A percentile compares a stretch with the other conserved stretches of the same genome.
Conservation (phyloP, 1,284 basidiomycete genomes). For the Ustilago cynodontis region DNA sequence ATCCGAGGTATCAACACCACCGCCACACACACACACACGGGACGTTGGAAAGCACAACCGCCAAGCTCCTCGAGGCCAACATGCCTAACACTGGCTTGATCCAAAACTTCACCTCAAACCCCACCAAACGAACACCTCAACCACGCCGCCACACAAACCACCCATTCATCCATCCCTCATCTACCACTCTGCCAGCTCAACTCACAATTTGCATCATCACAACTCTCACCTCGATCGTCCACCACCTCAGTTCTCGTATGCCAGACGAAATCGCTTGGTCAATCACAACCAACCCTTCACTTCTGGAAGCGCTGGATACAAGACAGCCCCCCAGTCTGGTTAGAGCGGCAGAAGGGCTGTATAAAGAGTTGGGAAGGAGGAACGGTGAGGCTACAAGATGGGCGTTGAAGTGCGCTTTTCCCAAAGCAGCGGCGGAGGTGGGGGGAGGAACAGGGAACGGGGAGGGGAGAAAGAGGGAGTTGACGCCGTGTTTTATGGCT, state of each 20-base stretch:
- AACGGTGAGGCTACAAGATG: conserved; percentile 29
- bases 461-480: not conserved
- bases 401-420: conserved; percentile 24
- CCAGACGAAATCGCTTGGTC: conserved; percentile 37
- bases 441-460: not conserved
- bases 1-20: conserved; percentile 8
- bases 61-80: too few species aligned
- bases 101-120: not conserved
- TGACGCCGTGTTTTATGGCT: conserved; percentile 33
- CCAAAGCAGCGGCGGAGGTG: not conserved
- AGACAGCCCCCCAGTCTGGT: conserved; percentile 28
- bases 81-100: conserved; percentile 7
- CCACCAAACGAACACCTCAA: not conserved
- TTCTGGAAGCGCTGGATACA: conserved; percentile 23
- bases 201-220: conserved; percentile 33
- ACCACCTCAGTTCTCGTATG: conserved; percentile 16
- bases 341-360: conserved; percentile 22
- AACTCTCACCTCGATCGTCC: conserved; percentile 23
- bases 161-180: conserved; percentile 36
- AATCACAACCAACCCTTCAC: conserved; percentile 27
- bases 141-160: not conserved
- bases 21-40: not conserved
- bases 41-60: too few species aligned
- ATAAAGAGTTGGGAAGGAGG: conserved; percentile 10
- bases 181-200: conserved; percentile 20